Evolutionary conservation across 2,329 filamentous ascomycete species (phyloP).

Genomic region (Diaporthe destruens): DNA sequence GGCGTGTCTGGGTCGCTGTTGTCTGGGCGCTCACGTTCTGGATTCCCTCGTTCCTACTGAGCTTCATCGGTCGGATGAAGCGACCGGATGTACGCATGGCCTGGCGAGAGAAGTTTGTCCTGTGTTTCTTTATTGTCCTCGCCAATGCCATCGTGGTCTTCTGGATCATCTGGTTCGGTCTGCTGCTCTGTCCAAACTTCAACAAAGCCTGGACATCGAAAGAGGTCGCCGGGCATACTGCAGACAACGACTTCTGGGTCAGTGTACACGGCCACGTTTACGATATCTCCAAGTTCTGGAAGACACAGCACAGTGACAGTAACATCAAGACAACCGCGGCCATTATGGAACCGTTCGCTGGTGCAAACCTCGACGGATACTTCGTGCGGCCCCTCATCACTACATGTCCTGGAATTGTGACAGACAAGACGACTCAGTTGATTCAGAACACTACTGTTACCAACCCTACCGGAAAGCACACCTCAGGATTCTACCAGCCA

Average conservation of each 20-base stretch:
- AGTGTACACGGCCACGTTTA: conserved; percentile 91
- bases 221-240: conserved; percentile 78
- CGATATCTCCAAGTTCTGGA: conserved; percentile 92
- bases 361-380: conserved; percentile 84
- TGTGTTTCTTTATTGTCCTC: conserved; percentile 83
- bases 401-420: conserved; percentile 81
- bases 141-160: conserved; percentile 88
- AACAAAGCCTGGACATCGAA: conserved; percentile 86
- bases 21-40: conserved; percentile 93
- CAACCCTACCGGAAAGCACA: conserved; percentile 72
- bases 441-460: conserved; percentile 74
- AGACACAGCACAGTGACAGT: conserved; percentile 83
- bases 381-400: conserved; percentile 82
- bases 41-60: conserved; percentile 88
- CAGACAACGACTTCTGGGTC: conserved; percentile 85
- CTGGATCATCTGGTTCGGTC: conserved; percentile 90
- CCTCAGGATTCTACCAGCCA: conserved; percentile 72
- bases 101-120: conserved; percentile 93
- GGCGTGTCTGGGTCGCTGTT: conserved; percentile 83
- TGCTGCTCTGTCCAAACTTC: conserved; percentile 87
- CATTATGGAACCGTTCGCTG: conserved; percentile 83
- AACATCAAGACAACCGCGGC: conserved; percentile 69
- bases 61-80: conserved; percentile 93
- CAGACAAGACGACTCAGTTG: conserved; percentile 67
- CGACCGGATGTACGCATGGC: conserved; percentile 96